Evolutionary conservation across 208 protist genomes (phyloP).

Genomic region (Wallacemonas rigidus): DNA sequence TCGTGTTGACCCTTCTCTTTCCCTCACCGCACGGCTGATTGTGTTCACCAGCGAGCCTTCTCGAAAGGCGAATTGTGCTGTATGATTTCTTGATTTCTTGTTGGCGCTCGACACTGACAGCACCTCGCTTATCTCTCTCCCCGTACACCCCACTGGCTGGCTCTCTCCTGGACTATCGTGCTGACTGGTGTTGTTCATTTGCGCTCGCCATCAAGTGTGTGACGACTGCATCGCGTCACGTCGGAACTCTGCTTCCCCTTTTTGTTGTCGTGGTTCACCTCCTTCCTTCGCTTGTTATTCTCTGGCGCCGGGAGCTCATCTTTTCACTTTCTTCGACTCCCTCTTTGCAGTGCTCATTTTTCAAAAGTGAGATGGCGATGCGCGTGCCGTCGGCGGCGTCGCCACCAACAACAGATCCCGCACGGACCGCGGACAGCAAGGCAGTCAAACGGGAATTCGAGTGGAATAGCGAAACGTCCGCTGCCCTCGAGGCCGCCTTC

Average conservation of each 20-base stretch:
- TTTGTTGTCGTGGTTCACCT: constrained; percentile 1
- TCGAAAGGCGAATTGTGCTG: too few species aligned
- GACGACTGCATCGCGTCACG: too few species aligned
- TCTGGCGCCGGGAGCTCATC: background rate
- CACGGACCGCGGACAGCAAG: background rate
- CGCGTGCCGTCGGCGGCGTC: background rate
- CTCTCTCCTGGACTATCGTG: too few species aligned
- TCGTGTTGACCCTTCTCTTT: too few species aligned
- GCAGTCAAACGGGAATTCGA: constrained; percentile 16
- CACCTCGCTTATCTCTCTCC: too few species aligned
- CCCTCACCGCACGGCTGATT: too few species aligned
- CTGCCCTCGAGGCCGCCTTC: constrained; percentile 21
- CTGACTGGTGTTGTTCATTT: too few species aligned
- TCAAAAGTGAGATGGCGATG: background rate
- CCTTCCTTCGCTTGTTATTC: constrained; percentile 17
- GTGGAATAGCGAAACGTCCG: constrained; percentile 20
- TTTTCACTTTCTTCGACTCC: background rate
- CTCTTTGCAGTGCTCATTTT: constrained; percentile 10
- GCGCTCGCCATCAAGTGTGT: too few species aligned
- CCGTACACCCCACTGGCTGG: too few species aligned
- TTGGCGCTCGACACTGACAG: too few species aligned
- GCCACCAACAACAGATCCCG: background rate
- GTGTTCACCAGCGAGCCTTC: too few species aligned
- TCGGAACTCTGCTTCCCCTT: background rate
- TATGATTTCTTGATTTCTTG: too few species aligned